Conservation (phyloP, 345 rosid genomes). For the Euphorbia lathyris region DNA sequence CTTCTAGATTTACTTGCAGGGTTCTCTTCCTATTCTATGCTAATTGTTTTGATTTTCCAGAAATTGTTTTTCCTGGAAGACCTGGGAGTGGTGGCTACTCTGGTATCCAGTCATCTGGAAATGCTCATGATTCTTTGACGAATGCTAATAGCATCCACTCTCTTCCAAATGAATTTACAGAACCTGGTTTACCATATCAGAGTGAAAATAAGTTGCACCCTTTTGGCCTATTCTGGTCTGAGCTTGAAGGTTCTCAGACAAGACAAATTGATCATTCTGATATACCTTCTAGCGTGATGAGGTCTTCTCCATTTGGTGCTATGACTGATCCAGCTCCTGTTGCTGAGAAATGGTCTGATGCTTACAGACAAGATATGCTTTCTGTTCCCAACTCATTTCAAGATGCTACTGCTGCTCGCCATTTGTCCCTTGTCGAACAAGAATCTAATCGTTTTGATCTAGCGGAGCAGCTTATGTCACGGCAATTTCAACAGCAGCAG, state of each 20-base stretch:
- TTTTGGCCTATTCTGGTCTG: constrained; percentile 62
- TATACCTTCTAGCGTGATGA: constrained; percentile 32
- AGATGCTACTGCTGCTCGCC: constrained; percentile 41
- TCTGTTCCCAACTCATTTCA: constrained; percentile 35
- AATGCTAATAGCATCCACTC: constrained; percentile 27
- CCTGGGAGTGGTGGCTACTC: constrained; percentile 40
- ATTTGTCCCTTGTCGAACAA: constrained; percentile 35
- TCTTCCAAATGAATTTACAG: constrained; percentile 28
- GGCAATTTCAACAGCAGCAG: constrained; percentile 46
- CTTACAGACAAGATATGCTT: constrained; percentile 34
- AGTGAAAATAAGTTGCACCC: constrained; percentile 50
- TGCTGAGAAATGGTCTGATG: constrained; percentile 44
- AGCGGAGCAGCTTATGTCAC: constrained; percentile 45
- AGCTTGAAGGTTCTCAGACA: constrained; percentile 47
- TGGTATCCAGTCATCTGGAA: constrained; percentile 29
- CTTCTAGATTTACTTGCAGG: not conserved
- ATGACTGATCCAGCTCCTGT: constrained; percentile 36
- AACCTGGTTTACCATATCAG: constrained; percentile 31
- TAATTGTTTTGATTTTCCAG: constrained; percentile 34
- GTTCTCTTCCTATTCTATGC: not conserved
- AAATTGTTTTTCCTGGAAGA: constrained; percentile 65
- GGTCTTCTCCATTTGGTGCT: constrained; percentile 31
- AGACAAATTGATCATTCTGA: constrained; percentile 36
- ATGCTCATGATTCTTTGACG: constrained; percentile 18
- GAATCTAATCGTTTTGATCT: constrained; percentile 43